Percentiles rank a stretch among this genome's conserved stretches.
Evolutionary conservation across 1,284 basidiomycete genomes (phyloP).

Genomic region (Wolfiporia cocos): DNA sequence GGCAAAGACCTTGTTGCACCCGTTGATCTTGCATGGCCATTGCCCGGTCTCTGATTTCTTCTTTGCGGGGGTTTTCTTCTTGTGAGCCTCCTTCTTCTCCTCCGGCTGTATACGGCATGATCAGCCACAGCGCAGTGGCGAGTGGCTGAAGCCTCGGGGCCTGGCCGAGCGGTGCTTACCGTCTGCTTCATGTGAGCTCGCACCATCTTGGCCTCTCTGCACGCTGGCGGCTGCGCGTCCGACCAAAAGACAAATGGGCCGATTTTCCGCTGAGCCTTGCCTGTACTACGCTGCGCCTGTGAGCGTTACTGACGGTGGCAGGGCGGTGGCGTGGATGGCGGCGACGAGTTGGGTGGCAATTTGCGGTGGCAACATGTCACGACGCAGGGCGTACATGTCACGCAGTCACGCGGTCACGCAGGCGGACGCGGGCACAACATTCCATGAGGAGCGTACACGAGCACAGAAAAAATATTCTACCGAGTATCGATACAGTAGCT

Average conservation of each 20-base stretch:
- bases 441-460: too few relatives aligned
- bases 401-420: too few relatives aligned
- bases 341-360: conserved; percentile 12
- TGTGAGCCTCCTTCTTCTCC: conserved; percentile 42
- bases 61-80: conserved; percentile 34
- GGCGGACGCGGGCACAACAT: too few relatives aligned
- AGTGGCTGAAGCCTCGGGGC: conserved; percentile 19
- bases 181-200: conserved; percentile 18
- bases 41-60: conserved; percentile 44
- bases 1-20: conserved; percentile 72
- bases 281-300: too few relatives aligned
- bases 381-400: too few relatives aligned
- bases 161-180: conserved; percentile 15
- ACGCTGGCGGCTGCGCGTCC: background rate
- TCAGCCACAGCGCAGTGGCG: conserved; percentile 18
- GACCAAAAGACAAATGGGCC: background rate
- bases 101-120: conserved; percentile 28
- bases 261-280: too few relatives aligned
- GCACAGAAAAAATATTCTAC: background rate
- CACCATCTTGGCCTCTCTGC: conserved; percentile 13
- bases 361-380: conserved; percentile 10
- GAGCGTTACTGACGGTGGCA: conserved; percentile 17
- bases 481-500: background rate
- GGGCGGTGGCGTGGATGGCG: conserved; percentile 12
- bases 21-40: conserved; percentile 74